Conservation (phyloP, 1,139 yeast species). For the Lodderomyces orthopsilosis region DNA sequence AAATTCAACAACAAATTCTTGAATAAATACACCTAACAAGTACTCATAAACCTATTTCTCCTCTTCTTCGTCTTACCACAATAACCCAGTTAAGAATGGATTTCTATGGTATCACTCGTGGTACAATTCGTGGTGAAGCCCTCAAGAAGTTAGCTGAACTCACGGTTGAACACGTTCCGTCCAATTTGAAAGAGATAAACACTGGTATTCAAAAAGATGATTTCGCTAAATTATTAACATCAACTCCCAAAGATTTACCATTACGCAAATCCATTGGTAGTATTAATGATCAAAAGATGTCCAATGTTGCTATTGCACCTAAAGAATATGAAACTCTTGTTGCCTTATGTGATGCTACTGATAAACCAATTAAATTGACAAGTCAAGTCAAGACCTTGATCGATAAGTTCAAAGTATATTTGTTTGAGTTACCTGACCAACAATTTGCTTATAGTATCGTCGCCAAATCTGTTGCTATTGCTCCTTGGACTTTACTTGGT, state of each 20-base stretch:
- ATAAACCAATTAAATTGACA: constrained; percentile 33
- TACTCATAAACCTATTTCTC: not conserved
- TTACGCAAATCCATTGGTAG: constrained; percentile 2
- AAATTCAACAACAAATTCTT: too few relatives aligned
- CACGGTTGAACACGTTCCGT: constrained; percentile 23
- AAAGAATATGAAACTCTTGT: constrained; percentile 71
- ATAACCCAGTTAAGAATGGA: constrained; percentile 26
- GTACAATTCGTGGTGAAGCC: constrained; percentile 59
- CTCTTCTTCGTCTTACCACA: not conserved
- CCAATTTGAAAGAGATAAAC: constrained; percentile 17
- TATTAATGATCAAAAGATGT: constrained; percentile 13
- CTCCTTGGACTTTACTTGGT: constrained; percentile 40
- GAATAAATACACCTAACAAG: not conserved
- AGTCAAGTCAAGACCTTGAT: constrained; percentile 53
- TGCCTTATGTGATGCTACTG: constrained; percentile 60
- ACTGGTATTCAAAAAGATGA: constrained; percentile 19
- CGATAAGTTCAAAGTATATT: constrained; percentile 54
- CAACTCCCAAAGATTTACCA: constrained; percentile 17
- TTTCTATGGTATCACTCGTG: constrained; percentile 36
- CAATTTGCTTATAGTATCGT: constrained; percentile 26
- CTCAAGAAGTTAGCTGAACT: constrained; percentile 42
- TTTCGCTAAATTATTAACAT: constrained; percentile 24
- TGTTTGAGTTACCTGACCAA: constrained; percentile 59
- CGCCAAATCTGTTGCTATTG: constrained; percentile 22
- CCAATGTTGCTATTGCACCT: constrained; percentile 41